Percentiles rank a stretch among this genome's conserved stretches.
phyloP scores from a whole-genome alignment of 495 filamentous ascomycete genomes.

The Neurospora africana region DNA sequence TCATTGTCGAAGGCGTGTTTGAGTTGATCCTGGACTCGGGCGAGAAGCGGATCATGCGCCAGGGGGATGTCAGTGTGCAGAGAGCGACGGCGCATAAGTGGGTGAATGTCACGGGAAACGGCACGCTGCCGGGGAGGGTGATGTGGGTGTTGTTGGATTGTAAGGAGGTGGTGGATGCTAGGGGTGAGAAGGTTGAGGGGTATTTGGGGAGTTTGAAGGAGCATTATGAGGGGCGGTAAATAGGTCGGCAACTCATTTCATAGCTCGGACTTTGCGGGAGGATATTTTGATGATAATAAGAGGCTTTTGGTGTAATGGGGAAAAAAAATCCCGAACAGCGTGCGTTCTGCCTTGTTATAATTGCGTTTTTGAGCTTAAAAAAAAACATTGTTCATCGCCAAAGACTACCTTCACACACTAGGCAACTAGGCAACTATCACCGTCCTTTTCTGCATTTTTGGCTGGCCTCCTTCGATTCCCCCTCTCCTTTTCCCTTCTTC shows the following conservation, averaged over 20 bases:
- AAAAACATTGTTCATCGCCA: background rate
- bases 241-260: too few species aligned
- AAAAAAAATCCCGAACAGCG: background rate
- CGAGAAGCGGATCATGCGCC: slow-evolving; percentile 37
- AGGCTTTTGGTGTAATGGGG: background rate
- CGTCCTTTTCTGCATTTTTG: background rate
- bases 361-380: too few species aligned
- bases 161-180: background rate
- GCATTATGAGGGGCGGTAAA: background rate
- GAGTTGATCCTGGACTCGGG: slow-evolving; percentile 45
- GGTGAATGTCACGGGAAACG: slow-evolving; percentile 31
- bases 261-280: background rate
- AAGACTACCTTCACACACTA: background rate
- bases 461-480: background rate
- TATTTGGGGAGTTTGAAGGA: background rate
- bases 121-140: background rate
- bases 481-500: background rate
- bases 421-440: background rate
- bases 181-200: background rate
- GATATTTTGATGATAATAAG: background rate
- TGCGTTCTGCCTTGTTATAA: background rate
- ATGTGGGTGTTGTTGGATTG: background rate
- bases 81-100: slow-evolving; percentile 51
- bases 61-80: slow-evolving; percentile 46
- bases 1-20: slow-evolving; percentile 52